A percentile compares a stretch with the other conserved stretches of the same genome.
Evolutionary conservation across 2,329 filamentous ascomycete species (phyloP).

Genomic region (Paecilomyces niveus): DNA sequence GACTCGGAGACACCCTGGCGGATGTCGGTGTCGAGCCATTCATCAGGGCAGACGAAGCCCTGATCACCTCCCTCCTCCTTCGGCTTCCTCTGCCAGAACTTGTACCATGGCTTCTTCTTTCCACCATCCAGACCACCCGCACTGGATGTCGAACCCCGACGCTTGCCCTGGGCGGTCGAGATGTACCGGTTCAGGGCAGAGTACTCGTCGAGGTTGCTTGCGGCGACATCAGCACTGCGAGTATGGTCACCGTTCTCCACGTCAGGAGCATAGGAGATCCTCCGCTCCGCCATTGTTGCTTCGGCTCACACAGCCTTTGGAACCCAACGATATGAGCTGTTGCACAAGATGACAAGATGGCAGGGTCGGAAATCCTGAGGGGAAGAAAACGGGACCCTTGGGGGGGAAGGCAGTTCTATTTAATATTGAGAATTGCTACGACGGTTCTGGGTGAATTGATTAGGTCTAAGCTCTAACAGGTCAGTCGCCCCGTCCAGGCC

Average conservation of each 20-base stretch:
- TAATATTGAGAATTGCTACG: background rate
- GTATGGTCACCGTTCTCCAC: constrained; percentile 35
- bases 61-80: constrained; percentile 18
- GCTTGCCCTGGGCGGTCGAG: constrained; percentile 56
- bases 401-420: background rate
- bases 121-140: constrained; percentile 34
- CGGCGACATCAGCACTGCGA: constrained; percentile 23
- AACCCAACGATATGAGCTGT: background rate
- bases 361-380: constrained; percentile 1
- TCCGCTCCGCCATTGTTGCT: constrained; percentile 39
- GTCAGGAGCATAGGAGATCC: constrained; percentile 38
- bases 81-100: constrained; percentile 42
- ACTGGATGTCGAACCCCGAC: constrained; percentile 43
- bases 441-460: background rate
- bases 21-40: constrained; percentile 64
- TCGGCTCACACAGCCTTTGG: background rate
- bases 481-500: background rate
- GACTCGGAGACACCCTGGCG: constrained; percentile 51
- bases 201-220: constrained; percentile 50
- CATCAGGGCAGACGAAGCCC: constrained; percentile 50
- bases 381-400: background rate
- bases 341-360: background rate
- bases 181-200: constrained; percentile 61
- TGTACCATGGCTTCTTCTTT: constrained; percentile 52
- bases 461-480: background rate